Evolutionary conservation across 176 grass and related monocot genomes (phyloP).

Genomic region (Carex kokanica): DNA sequence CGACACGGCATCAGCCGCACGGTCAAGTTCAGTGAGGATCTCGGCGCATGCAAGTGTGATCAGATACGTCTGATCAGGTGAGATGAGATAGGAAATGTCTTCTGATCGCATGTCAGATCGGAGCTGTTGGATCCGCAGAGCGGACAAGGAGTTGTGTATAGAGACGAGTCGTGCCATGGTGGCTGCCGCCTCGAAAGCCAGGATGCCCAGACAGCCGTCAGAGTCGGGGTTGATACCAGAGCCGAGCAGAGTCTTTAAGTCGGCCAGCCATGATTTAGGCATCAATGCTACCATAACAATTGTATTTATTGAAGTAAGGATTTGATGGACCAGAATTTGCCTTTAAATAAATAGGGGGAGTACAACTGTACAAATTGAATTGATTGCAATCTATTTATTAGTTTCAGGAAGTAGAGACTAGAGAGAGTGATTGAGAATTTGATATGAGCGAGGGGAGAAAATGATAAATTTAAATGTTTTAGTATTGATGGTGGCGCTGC

Average conservation of each 20-base stretch:
- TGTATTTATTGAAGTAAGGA: not conserved
- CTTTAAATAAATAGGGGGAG: not conserved
- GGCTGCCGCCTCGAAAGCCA: slow-evolving; percentile 71
- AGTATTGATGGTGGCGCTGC: too few species aligned
- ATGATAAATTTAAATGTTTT: too few species aligned
- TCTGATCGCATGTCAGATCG: slow-evolving; percentile 57
- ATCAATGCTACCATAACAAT: slow-evolving; percentile 22
- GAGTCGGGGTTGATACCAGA: not conserved
- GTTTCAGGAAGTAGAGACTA: not conserved
- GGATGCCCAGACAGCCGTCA: slow-evolving; percentile 52
- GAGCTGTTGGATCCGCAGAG: slow-evolving; percentile 43
- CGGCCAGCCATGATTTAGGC: slow-evolving; percentile 53
- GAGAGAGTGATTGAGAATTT: not conserved
- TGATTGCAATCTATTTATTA: not conserved
- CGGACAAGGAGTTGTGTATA: slow-evolving; percentile 40
- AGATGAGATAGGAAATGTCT: slow-evolving; percentile 61
- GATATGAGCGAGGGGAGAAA: too few species aligned
- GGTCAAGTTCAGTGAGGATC: slow-evolving; percentile 59
- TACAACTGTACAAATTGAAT: not conserved
- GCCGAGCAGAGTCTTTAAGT: slow-evolving; percentile 39
- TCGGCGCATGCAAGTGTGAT: slow-evolving; percentile 62
- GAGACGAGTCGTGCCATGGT: slow-evolving; percentile 74
- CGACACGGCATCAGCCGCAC: slow-evolving; percentile 36
- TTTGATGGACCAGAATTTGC: too few species aligned
- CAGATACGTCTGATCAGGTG: slow-evolving; percentile 56